phyloP scores from a whole-genome alignment of 768 basidiomycete species.

The Mycena polygramma region DNA sequence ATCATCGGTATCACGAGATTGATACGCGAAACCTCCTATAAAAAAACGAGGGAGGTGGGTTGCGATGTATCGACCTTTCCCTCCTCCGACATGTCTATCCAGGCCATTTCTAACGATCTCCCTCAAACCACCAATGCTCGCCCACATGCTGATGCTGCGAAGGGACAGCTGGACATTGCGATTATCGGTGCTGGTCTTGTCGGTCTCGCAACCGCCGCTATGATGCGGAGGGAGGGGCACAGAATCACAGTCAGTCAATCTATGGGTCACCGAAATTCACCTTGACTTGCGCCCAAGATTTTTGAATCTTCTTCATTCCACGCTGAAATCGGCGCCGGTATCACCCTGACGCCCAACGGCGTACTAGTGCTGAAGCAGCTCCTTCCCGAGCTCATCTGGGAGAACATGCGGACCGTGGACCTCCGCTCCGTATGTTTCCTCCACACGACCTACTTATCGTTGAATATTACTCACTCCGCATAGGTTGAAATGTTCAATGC shows the following conservation, averaged over 20 bases:
- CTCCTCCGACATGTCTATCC: too few relatives aligned
- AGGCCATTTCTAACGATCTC: too few relatives aligned
- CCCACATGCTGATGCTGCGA: background rate
- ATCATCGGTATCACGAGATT: too few relatives aligned
- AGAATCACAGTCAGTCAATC: background rate
- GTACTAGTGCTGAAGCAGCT: background rate
- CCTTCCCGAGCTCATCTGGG: constrained; percentile 3
- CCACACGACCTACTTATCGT: background rate
- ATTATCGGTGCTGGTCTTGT: constrained; percentile 8
- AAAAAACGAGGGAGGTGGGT: too few relatives aligned
- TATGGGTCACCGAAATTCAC: background rate
- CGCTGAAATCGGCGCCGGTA: constrained; percentile 31
- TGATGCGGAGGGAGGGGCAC: constrained; percentile 15
- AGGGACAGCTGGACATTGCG: constrained; percentile 2
- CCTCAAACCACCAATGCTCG: too few relatives aligned
- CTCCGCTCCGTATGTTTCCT: background rate
- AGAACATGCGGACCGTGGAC: constrained; percentile 1
- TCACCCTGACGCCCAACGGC: constrained; percentile 18
- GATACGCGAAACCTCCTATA: too few relatives aligned
- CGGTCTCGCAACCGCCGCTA: background rate
- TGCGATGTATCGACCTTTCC: too few relatives aligned
- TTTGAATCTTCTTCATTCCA: constrained; percentile 28
- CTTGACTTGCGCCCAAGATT: constrained; percentile 2
- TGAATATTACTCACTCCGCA: background rate
- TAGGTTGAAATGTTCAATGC: background rate